A percentile compares a stretch with the other conserved stretches of the same genome.
These are phyloP conservation scores for Yarrowia bubula DNA, from an alignment of 805 yeast species.

Conservation along the genomic window DNA sequence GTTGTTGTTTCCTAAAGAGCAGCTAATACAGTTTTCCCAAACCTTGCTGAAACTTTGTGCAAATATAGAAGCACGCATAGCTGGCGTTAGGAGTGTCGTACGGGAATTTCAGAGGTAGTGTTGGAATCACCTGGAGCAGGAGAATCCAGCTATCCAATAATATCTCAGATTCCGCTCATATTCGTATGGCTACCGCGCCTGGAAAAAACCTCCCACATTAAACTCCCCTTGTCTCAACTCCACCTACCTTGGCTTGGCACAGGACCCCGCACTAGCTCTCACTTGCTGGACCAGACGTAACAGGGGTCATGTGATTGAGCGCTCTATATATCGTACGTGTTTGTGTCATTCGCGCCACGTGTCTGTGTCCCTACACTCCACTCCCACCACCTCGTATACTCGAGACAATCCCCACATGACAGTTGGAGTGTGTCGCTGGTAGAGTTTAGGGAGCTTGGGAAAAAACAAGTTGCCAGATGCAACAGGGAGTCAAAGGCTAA, in stretches of 20 bases:
- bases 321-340: too few relatives aligned
- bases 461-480: background rate
- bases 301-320: background rate
- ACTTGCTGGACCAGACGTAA: background rate
- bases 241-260: slow-evolving; percentile 18
- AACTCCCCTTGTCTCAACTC: background rate
- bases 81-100: too few relatives aligned
- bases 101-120: background rate
- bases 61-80: too few relatives aligned
- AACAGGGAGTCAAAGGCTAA: background rate
- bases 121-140: background rate
- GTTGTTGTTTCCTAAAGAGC: slow-evolving; percentile 2
- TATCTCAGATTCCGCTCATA: too few relatives aligned
- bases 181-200: too few relatives aligned
- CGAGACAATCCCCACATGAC: background rate
- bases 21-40: background rate
- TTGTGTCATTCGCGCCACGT: too few relatives aligned
- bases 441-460: background rate
- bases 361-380: background rate
- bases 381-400: background rate
- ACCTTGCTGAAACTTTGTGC: background rate
- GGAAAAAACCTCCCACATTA: background rate
- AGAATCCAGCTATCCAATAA: too few relatives aligned
- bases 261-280: slow-evolving; percentile 1
- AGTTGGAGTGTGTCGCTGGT: background rate